A percentile compares a stretch with the other conserved stretches of the same genome.
Conservation (phyloP, 176 grass and related monocot genomes). For the Ensete ventricosum region DNA sequence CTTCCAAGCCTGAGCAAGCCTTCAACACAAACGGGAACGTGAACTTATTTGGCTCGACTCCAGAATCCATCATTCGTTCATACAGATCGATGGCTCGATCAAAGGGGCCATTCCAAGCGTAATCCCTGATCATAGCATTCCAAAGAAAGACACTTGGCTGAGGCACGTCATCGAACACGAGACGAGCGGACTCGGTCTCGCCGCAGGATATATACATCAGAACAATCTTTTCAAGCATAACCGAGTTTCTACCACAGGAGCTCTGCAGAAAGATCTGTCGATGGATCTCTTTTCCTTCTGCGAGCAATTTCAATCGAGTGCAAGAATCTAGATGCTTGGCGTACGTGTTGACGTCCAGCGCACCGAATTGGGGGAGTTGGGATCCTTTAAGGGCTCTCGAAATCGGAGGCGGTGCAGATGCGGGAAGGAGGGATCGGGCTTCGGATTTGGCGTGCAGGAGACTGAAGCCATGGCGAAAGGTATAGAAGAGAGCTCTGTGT, state of each 20-base stretch:
- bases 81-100: constrained; percentile 37
- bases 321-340: constrained; percentile 22
- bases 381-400: not conserved
- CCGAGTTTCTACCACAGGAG: not conserved
- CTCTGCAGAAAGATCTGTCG: constrained; percentile 13
- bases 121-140: constrained; percentile 62
- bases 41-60: constrained; percentile 49
- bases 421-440: not conserved
- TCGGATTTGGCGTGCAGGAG: too few species aligned
- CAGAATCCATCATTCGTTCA: constrained; percentile 32
- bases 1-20: constrained; percentile 47
- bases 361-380: not conserved
- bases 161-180: constrained; percentile 49
- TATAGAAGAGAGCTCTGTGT: too few species aligned
- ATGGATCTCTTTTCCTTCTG: constrained; percentile 21
- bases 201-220: constrained; percentile 26
- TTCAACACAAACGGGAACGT: constrained; percentile 84
- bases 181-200: constrained; percentile 28
- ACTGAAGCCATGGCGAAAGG: too few species aligned
- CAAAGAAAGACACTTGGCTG: constrained; percentile 38
- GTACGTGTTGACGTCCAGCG: not conserved
- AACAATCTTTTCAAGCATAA: constrained; percentile 25
- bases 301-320: constrained; percentile 25
- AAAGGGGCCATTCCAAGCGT: constrained; percentile 49
- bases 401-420: not conserved